A percentile compares a stretch with the other conserved stretches of the same genome.
phyloP scores from a whole-genome alignment of 2,329 filamentous ascomycete genomes.

The Colletotrichum sp. region DNA sequence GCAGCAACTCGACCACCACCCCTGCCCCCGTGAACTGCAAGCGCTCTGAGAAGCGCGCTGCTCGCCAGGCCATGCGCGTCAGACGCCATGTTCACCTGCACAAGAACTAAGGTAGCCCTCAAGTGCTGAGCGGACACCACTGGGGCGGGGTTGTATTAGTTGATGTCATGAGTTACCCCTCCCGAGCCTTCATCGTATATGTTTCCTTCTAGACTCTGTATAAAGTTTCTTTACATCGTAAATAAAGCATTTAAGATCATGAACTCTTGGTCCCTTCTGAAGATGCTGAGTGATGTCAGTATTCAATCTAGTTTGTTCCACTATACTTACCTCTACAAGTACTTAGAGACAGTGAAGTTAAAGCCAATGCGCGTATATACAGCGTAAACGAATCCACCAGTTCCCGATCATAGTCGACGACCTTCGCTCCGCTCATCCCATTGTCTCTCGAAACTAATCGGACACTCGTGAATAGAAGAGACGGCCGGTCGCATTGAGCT shows the following conservation, averaged over 20 bases:
- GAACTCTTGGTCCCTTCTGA: background rate
- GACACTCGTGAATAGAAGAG: too few relatives aligned
- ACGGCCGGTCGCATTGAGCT: too few relatives aligned
- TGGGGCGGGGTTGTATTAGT: background rate
- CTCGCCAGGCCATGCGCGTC: slow-evolving; percentile 4
- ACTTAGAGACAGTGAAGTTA: too few relatives aligned
- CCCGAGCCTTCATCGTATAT: background rate
- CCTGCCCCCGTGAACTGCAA: background rate
- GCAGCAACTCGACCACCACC: background rate
- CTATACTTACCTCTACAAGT: too few relatives aligned
- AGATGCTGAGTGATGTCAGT: background rate
- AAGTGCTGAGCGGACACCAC: background rate
- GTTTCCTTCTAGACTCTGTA: slow-evolving; percentile 13
- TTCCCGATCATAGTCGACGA: too few relatives aligned
- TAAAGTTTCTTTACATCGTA: background rate
- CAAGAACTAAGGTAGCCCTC: background rate
- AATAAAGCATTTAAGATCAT: background rate
- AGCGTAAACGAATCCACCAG: too few relatives aligned
- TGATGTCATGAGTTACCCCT: background rate
- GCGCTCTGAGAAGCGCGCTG: background rate
- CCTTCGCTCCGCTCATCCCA: too few relatives aligned
- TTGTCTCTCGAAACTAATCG: too few relatives aligned
- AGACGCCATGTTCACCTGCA: slow-evolving; percentile 2
- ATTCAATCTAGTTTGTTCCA: too few relatives aligned
- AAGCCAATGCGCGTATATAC: too few relatives aligned